Evolutionary conservation across 2,329 filamentous ascomycete species (phyloP).

Genomic region (Penicillium sp.): DNA sequence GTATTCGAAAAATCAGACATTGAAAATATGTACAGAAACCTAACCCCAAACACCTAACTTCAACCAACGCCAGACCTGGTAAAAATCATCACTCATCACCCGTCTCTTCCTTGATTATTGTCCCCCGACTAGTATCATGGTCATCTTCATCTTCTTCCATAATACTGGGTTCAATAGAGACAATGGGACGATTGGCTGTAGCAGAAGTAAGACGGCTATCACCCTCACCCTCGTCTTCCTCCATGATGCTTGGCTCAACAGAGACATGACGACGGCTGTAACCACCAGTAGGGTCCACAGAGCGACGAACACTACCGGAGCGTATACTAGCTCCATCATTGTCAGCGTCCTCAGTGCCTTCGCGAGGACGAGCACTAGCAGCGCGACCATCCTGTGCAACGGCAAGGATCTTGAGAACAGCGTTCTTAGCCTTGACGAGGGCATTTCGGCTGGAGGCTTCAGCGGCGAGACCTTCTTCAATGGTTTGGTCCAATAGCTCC

Average conservation of each 20-base stretch:
- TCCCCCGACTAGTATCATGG: constrained; percentile 25
- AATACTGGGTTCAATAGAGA: constrained; percentile 31
- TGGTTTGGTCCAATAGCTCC: constrained; percentile 51
- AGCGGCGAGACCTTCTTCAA: constrained; percentile 39
- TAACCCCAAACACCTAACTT: not conserved
- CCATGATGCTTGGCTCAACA: constrained; percentile 33
- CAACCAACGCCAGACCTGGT: constrained; percentile 12
- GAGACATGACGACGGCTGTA: constrained; percentile 23
- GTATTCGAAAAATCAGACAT: constrained; percentile 4
- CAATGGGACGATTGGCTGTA: constrained; percentile 15
- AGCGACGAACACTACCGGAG: constrained; percentile 25
- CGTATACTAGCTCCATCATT: constrained; percentile 27
- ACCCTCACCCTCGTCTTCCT: constrained; percentile 29
- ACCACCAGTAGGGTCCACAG: constrained; percentile 23
- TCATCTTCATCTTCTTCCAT: constrained; percentile 35
- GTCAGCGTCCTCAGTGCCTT: constrained; percentile 26
- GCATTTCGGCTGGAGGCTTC: constrained; percentile 40
- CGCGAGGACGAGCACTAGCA: constrained; percentile 27
- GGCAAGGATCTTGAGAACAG: constrained; percentile 35
- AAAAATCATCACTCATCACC: constrained; percentile 24
- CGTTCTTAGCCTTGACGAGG: constrained; percentile 40
- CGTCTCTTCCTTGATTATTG: constrained; percentile 27
- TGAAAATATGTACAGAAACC: constrained; percentile 12
- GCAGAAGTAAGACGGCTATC: constrained; percentile 23
- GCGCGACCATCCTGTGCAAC: constrained; percentile 42